A percentile compares a stretch with the other conserved stretches of the same genome.
Evolutionary conservation across 1,284 basidiomycete genomes (phyloP).

Genomic region (Apiotrichum akiyoshidainum): DNA sequence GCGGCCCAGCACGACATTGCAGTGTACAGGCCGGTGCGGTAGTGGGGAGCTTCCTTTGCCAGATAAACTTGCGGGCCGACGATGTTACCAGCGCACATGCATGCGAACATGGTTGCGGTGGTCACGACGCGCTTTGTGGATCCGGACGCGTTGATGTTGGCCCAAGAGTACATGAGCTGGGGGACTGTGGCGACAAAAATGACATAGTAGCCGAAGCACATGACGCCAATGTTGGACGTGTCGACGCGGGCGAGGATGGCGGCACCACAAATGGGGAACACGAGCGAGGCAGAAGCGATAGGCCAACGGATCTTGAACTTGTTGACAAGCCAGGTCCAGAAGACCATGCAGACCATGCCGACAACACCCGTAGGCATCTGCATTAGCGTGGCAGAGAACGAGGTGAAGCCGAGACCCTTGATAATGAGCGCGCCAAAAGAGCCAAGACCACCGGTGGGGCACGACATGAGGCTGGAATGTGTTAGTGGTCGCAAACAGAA

Average conservation of each 20-base stretch:
- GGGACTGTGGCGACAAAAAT: constrained; percentile 37
- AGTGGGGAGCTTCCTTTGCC: constrained; percentile 30
- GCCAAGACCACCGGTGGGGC: constrained; percentile 44
- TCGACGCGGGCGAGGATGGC: constrained; percentile 33
- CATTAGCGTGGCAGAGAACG: constrained; percentile 47
- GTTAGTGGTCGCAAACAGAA: no score
- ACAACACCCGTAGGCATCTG: constrained; percentile 56
- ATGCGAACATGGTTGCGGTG: constrained; percentile 33
- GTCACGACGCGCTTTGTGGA: constrained; percentile 46
- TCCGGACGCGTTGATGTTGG: constrained; percentile 43
- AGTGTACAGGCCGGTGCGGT: constrained; percentile 44
- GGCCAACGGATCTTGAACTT: constrained; percentile 57
- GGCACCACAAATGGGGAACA: constrained; percentile 44
- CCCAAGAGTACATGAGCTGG: constrained; percentile 40
- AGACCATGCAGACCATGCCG: constrained; percentile 53
- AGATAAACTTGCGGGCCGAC: constrained; percentile 46
- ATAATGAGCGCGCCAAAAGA: constrained; percentile 47
- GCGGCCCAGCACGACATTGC: constrained; percentile 39
- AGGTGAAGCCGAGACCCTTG: constrained; percentile 43
- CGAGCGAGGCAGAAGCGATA: constrained; percentile 49
- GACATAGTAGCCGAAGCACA: constrained; percentile 43
- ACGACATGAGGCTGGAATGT: constrained; percentile 24
- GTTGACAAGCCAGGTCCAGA: constrained; percentile 53
- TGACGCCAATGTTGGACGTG: constrained; percentile 24
- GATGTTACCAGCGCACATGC: constrained; percentile 29